Evolutionary conservation across 768 basidiomycete species (phyloP).

Genomic region (Russula olivacea): DNA sequence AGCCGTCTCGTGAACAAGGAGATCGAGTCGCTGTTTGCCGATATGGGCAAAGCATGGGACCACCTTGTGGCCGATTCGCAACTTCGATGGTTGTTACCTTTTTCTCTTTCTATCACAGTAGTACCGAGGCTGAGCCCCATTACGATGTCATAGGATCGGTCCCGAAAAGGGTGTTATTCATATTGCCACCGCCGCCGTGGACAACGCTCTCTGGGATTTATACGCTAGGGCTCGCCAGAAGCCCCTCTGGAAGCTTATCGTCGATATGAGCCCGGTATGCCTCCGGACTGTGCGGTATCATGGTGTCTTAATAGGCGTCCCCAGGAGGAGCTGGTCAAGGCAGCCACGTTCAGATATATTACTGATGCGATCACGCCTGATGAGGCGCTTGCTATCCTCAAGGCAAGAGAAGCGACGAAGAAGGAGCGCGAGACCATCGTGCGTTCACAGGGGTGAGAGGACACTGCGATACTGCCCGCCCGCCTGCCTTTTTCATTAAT

Average conservation of each 20-base stretch:
- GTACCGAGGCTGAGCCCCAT: not conserved
- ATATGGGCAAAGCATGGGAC: slow-evolving; percentile 92
- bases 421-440: slow-evolving; percentile 73
- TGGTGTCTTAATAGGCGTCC: not conserved
- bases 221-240: slow-evolving; percentile 73
- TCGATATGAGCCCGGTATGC: slow-evolving; percentile 76
- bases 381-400: slow-evolving; percentile 80
- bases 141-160: slow-evolving; percentile 54
- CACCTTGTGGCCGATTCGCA: slow-evolving; percentile 85
- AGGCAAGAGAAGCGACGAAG: slow-evolving; percentile 69
- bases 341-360: slow-evolving; percentile 83
- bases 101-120: not conserved
- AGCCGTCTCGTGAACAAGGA: slow-evolving; percentile 78
- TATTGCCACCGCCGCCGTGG: slow-evolving; percentile 80
- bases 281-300: not conserved
- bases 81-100: slow-evolving; percentile 64
- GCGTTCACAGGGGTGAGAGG: slow-evolving; percentile 52
- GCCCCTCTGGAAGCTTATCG: slow-evolving; percentile 90
- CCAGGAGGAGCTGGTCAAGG: slow-evolving; percentile 71
- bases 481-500: not conserved
- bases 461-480: not conserved
- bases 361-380: slow-evolving; percentile 89
- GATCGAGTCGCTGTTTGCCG: slow-evolving; percentile 71
- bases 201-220: slow-evolving; percentile 95
- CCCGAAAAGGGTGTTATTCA: slow-evolving; percentile 96